Evolutionary conservation across 139 green algal genomes (phyloP), one percentile per base, ranked within the genome.

Genomic region (Bryopsis sp.): DNA sequence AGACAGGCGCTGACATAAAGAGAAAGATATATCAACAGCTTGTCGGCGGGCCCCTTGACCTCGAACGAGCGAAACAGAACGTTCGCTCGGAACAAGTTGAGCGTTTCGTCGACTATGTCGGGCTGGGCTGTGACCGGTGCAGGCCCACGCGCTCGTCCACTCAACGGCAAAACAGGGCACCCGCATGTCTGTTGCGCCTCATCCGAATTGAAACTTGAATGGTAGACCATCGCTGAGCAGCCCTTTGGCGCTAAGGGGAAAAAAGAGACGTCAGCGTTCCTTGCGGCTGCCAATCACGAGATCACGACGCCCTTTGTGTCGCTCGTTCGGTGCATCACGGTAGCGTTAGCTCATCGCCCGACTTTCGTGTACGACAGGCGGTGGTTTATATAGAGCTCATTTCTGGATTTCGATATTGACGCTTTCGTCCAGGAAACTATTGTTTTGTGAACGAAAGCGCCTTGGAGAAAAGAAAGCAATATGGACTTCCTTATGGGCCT

Each of bases 401-500:
- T n/a, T n/a, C n/a, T n/a, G n/a, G n/a, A n/a, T n/a, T n/a, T n/a
- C n/a, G n/a, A n/a, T n/a, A n/a, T n/a, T n/a, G n/a, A n/a, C n/a
- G n/a, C n/a, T n/a, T n/a, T n/a, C n/a, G n/a, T n/a, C n/a, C n/a
- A n/a, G n/a, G n/a, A n/a, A n/a, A n/a, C n/a, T n/a, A n/a, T n/a
- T n/a, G n/a, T n/a, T n/a, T n/a, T n/a, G n/a, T n/a, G n/a, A n/a
- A n/a, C n/a, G n/a, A n/a, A n/a, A n/a, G n/a, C n/a, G 43, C 43
- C 43, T 26, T 19, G 43, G 43, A 33, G 64, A 6, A 6, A 73
- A 28, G 24, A 22, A 24, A 57, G 5, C n/a, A 6, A 63, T 48
- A 94, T 94, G 87, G 87, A 94, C 57, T 85, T 76, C 54, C 33
- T 89, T 1, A 87, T 91, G 66, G 89, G 87, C 2, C 78, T 94